Evolutionary conservation across 352 stramenopile species (phyloP).

Genomic region (Heterotrichella gracilis): DNA sequence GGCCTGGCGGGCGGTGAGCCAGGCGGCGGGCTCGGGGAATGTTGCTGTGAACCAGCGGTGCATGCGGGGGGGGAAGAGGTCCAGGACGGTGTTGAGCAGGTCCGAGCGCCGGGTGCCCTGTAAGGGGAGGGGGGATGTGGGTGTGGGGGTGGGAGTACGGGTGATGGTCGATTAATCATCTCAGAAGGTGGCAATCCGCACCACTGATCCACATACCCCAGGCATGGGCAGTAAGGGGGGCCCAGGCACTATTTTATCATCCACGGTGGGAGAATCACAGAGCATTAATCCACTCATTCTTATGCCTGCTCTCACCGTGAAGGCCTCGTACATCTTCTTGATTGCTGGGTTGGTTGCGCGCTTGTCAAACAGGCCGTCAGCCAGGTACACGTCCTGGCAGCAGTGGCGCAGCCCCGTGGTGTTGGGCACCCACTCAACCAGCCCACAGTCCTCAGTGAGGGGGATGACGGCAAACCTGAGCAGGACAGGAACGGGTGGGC

Average conservation of each 20-base stretch:
- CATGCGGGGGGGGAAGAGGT: slow-evolving; percentile 64
- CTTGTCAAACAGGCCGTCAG: neutral
- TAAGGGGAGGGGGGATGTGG: too few species aligned
- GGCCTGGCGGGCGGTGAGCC: slow-evolving; percentile 63
- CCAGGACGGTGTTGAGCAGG: too few species aligned
- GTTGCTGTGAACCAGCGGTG: slow-evolving; percentile 96
- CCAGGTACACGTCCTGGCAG: slow-evolving; percentile 16
- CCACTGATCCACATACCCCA: too few species aligned
- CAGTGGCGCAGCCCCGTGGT: slow-evolving; percentile 25
- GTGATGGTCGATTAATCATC: too few species aligned
- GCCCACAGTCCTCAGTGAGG: slow-evolving; percentile 88
- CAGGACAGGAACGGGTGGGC: too few species aligned
- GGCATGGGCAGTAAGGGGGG: too few species aligned
- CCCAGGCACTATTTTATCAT: too few species aligned
- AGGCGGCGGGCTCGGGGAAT: slow-evolving; percentile 73
- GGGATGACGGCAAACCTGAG: slow-evolving; percentile 91
- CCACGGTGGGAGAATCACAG: slow-evolving; percentile 36
- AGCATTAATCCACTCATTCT: slow-evolving; percentile 38
- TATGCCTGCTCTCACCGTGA: slow-evolving; percentile 4
- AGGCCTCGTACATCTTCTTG: neutral
- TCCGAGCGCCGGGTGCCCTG: too few species aligned
- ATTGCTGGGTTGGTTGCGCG: neutral
- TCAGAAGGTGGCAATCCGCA: too few species aligned
- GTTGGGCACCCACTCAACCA: slow-evolving; percentile 96
- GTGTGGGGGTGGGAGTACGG: too few species aligned